Evolutionary conservation across 371 early-diverging fungal genomes (phyloP).

Genomic region (Mortierella polycephala): DNA sequence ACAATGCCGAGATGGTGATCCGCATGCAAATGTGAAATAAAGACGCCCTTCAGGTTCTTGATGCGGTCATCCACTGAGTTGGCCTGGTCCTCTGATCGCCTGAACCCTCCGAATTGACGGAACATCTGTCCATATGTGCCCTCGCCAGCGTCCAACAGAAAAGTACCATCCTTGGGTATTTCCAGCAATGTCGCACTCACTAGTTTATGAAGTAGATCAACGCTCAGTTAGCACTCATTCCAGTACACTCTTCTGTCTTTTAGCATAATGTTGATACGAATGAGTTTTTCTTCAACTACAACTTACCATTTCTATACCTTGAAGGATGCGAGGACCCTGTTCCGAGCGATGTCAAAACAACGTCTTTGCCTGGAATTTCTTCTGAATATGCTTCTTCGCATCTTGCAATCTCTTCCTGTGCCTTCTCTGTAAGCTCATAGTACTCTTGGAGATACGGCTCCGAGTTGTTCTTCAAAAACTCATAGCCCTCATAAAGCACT

Average conservation of each 20-base stretch:
- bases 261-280: background rate
- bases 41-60: constrained; percentile 76
- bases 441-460: constrained; percentile 43
- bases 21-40: constrained; percentile 98
- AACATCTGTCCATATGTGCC: constrained; percentile 95
- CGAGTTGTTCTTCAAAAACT: constrained; percentile 13
- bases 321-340: constrained; percentile 98
- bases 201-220: constrained; percentile 31
- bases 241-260: constrained; percentile 2
- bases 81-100: constrained; percentile 21
- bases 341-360: constrained; percentile 83
- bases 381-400: constrained; percentile 15
- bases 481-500: constrained; percentile 28
- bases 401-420: constrained; percentile 42
- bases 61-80: constrained; percentile 57
- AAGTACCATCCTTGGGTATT: constrained; percentile 68
- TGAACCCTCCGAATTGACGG: constrained; percentile 75
- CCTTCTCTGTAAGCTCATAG: constrained; percentile 50
- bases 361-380: constrained; percentile 61
- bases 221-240: background rate
- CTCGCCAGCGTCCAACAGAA: constrained; percentile 98
- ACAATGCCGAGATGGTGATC: constrained; percentile 98
- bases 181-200: constrained; percentile 87
- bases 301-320: constrained; percentile 94
- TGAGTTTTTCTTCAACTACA: constrained; percentile 12